These are phyloP conservation scores for Nadsonia commutata DNA, from an alignment of 1,139 yeast species.

Conservation along the genomic window DNA sequence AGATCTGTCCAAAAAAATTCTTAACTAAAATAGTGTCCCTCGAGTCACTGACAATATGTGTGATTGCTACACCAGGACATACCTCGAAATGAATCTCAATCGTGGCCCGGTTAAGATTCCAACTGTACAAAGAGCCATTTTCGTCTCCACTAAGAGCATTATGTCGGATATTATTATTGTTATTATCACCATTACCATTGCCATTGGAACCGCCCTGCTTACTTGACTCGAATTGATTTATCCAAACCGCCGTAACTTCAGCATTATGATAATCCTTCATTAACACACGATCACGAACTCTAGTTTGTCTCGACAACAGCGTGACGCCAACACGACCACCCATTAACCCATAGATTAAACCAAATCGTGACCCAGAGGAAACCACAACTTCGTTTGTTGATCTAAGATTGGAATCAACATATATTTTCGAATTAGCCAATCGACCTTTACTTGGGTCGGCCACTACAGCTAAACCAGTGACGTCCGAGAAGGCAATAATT, in stretches of 20 bases:
- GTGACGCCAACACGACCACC: constrained; percentile 17
- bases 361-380: constrained; percentile 21
- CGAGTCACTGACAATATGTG: constrained; percentile 15
- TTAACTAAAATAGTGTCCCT: constrained; percentile 12
- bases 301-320: constrained; percentile 18
- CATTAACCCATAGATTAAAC: constrained; percentile 18
- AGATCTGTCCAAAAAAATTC: constrained; percentile 12
- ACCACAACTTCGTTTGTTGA: constrained; percentile 11
- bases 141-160: constrained; percentile 16
- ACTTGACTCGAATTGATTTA: constrained; percentile 17
- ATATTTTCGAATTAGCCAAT: constrained; percentile 18
- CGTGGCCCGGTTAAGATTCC: constrained; percentile 13
- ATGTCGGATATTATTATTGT: constrained; percentile 8
- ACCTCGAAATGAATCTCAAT: constrained; percentile 9
- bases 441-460: constrained; percentile 23
- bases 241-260: constrained; percentile 19
- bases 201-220: constrained; percentile 2
- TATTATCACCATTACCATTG: constrained; percentile 2
- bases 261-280: constrained; percentile 15
- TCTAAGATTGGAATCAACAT: constrained; percentile 14
- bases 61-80: constrained; percentile 9
- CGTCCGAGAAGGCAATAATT: constrained; percentile 15
- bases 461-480: constrained; percentile 17
- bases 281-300: constrained; percentile 16
- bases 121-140: constrained; percentile 16